Percentiles rank a stretch among this genome's conserved stretches.
Evolutionary conservation across 345 rosid genomes (phyloP).

Genomic region (Gossypium australe): DNA sequence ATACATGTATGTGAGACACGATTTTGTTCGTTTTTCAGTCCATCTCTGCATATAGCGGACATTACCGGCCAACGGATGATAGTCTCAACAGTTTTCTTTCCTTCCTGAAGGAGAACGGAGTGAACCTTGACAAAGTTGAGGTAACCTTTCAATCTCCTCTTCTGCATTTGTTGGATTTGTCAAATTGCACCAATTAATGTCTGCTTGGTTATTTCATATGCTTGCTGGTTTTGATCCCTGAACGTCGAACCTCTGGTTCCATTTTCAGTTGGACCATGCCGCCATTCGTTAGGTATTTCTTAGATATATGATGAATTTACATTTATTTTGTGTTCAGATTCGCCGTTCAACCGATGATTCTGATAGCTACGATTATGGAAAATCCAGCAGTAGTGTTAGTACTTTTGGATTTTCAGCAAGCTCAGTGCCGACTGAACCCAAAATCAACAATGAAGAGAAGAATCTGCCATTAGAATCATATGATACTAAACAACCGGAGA

Average conservation of each 20-base stretch:
- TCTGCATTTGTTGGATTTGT: not conserved
- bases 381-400: conserved; percentile 13
- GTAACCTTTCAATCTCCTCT: conserved; percentile 27
- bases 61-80: conserved; percentile 78
- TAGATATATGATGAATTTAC: not conserved
- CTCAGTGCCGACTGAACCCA: conserved; percentile 19
- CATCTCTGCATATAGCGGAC: conserved; percentile 90
- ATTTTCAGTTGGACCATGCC: not conserved
- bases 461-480: conserved; percentile 14
- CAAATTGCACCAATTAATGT: too few relatives aligned
- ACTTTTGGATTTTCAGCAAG: conserved; percentile 6
- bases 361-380: conserved; percentile 45
- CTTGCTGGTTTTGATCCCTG: too few relatives aligned
- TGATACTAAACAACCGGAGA: conserved; percentile 22
- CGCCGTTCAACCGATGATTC: conserved; percentile 59
- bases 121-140: conserved; percentile 57
- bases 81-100: conserved; percentile 54
- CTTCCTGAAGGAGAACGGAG: conserved; percentile 62
- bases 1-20: not conserved
- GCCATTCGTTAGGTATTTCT: too few relatives aligned
- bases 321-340: conserved; percentile 35
- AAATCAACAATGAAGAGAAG: conserved; percentile 25
- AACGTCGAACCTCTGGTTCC: too few relatives aligned
- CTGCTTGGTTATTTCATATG: too few relatives aligned
- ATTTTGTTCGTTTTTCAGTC: conserved; percentile 39